A percentile compares a stretch with the other conserved stretches of the same genome.
Evolutionary conservation across 2,329 filamentous ascomycete species (phyloP).

Genomic region (Aspergillus sojae): DNA sequence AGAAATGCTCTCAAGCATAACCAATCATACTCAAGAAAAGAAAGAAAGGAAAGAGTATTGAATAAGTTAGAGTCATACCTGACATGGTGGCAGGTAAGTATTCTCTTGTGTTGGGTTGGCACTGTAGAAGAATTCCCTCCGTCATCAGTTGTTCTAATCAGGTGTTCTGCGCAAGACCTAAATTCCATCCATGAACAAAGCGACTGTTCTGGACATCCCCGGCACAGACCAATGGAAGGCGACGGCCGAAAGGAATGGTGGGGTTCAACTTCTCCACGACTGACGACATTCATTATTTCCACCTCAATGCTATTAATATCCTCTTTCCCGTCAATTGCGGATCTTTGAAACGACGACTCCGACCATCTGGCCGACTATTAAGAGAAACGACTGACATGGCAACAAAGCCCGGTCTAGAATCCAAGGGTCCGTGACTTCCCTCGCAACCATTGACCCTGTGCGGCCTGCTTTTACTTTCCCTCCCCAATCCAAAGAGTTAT

Average conservation of each 20-base stretch:
- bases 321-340: conserved; percentile 11
- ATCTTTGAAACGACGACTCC: conserved; percentile 7
- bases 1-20: not conserved
- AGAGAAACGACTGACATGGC: conserved; percentile 14
- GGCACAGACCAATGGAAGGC: conserved; percentile 16
- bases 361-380: not conserved
- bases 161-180: not conserved
- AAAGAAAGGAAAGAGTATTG: not conserved
- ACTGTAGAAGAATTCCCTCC: too few relatives aligned
- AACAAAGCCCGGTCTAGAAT: conserved; percentile 12
- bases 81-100: too few relatives aligned
- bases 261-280: conserved; percentile 20
- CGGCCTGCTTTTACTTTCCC: not conserved
- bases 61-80: not conserved
- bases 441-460: conserved; percentile 1
- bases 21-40: not conserved
- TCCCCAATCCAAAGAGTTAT: not conserved
- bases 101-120: too few relatives aligned
- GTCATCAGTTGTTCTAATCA: not conserved
- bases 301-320: conserved; percentile 23
- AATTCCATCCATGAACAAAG: not conserved
- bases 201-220: conserved; percentile 10
- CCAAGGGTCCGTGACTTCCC: conserved; percentile 22
- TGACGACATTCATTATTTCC: conserved; percentile 27
- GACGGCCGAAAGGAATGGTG: conserved; percentile 13